Evolutionary conservation across 2,329 filamentous ascomycete species (phyloP).

Genomic region (Neonectria magnoliae): DNA sequence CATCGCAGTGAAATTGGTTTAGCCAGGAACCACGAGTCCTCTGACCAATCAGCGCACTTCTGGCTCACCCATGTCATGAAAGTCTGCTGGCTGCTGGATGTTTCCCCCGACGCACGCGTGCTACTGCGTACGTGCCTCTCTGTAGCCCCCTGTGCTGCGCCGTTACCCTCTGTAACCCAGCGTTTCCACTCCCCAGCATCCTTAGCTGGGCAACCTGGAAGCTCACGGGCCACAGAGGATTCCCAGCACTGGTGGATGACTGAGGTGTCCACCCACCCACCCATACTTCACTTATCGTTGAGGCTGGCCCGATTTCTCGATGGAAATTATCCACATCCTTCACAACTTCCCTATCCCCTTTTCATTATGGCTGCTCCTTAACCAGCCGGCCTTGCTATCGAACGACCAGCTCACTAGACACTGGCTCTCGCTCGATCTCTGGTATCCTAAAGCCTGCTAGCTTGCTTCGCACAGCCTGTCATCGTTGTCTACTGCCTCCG

Average conservation of each 20-base stretch:
- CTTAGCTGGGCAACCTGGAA: too few species aligned
- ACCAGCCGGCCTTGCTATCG: neutral
- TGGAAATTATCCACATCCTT: conserved; percentile 4
- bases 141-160: neutral
- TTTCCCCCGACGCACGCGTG: neutral
- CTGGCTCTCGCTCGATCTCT: too few species aligned
- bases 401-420: too few species aligned
- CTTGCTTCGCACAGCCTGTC: neutral
- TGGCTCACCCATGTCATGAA: neutral
- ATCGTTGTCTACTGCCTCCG: neutral
- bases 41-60: conserved; percentile 26
- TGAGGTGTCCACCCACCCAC: neutral
- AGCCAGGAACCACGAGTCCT: conserved; percentile 41
- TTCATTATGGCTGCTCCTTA: neutral
- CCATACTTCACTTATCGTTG: too few species aligned
- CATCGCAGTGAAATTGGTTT: conserved; percentile 30
- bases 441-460: conserved; percentile 4
- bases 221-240: neutral
- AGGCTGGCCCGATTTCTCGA: neutral
- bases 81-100: too few species aligned
- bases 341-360: neutral
- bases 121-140: too few species aligned
- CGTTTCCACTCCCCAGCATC: neutral
- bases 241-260: neutral
- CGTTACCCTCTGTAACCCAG: neutral